These are phyloP conservation scores for Talaromyces sp. DNA, from an alignment of 2,329 filamentous ascomycete genomes.

Conservation along the genomic window DNA sequence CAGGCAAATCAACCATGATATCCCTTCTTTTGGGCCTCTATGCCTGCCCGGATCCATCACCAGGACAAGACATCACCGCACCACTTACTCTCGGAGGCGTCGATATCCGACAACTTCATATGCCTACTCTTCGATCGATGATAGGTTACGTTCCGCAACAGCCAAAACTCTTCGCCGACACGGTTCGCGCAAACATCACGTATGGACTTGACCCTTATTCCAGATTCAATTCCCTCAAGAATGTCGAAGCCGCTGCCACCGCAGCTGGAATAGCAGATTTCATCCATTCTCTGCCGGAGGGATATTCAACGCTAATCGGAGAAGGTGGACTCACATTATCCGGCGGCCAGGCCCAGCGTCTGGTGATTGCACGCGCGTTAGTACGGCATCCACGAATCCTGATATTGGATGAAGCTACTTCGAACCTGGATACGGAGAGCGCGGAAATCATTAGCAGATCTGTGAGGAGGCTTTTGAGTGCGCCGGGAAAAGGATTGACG, in stretches of 20 bases:
- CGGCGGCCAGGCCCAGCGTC: constrained; percentile 77
- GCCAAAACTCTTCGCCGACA: constrained; percentile 58
- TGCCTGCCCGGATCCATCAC: constrained; percentile 24
- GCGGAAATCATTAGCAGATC: constrained; percentile 63
- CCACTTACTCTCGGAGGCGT: constrained; percentile 52
- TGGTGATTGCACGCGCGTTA: constrained; percentile 78
- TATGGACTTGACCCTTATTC: constrained; percentile 67
- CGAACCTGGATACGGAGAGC: constrained; percentile 68
- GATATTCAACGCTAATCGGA: constrained; percentile 71
- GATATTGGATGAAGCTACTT: constrained; percentile 84
- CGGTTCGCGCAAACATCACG: constrained; percentile 56
- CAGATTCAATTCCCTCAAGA: constrained; percentile 44
- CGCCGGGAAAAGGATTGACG: constrained; percentile 51
- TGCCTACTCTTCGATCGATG: constrained; percentile 57
- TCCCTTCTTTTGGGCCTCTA: constrained; percentile 73
- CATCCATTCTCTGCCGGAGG: constrained; percentile 65
- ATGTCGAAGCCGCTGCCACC: constrained; percentile 55
- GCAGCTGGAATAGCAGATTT: constrained; percentile 70
- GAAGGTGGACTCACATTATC: constrained; percentile 71
- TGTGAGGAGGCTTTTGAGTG: constrained; percentile 52
- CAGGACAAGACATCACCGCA: constrained; percentile 20
- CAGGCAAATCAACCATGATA: constrained; percentile 85
- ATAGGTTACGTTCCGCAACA: constrained; percentile 59
- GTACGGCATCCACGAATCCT: constrained; percentile 68
- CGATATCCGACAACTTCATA: constrained; percentile 59